These are phyloP conservation scores for Globisporangium yorkense DNA, from an alignment of 352 stramenopile species.

Conservation along the genomic window DNA sequence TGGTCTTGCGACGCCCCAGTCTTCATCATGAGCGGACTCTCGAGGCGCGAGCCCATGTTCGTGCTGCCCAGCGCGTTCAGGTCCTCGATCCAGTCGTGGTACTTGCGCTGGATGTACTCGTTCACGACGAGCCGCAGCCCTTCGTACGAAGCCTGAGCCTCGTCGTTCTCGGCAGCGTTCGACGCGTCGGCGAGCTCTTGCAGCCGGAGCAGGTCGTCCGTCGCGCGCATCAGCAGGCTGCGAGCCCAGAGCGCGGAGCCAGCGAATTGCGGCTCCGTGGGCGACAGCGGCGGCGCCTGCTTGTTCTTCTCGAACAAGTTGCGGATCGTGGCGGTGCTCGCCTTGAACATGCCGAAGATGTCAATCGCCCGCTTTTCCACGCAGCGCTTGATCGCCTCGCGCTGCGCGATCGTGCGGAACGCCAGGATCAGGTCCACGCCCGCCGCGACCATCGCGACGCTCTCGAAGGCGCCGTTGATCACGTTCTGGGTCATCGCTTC, in stretches of 20 bases:
- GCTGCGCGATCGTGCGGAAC: constrained; percentile 91
- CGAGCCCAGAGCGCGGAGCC: constrained; percentile 91
- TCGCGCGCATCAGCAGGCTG: constrained; percentile 74
- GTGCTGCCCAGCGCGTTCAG: constrained; percentile 71
- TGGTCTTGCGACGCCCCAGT: constrained; percentile 21
- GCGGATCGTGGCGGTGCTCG: constrained; percentile 62
- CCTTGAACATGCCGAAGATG: constrained; percentile 90
- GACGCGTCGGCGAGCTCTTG: constrained; percentile 66
- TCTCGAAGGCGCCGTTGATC: constrained; percentile 94
- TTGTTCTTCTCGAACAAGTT: constrained; percentile 93
- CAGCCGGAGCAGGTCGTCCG: constrained; percentile 68
- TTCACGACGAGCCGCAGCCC: constrained; percentile 79
- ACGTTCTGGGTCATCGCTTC: constrained; percentile 96
- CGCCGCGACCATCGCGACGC: constrained; percentile 80
- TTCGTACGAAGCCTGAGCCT: constrained; percentile 70
- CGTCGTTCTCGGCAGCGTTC: constrained; percentile 71
- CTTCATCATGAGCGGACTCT: constrained; percentile 87
- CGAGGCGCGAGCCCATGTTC: constrained; percentile 74
- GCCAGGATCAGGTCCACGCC: constrained; percentile 91
- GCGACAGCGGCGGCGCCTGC: constrained; percentile 66
- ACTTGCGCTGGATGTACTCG: constrained; percentile 88
- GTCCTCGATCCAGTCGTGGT: constrained; percentile 88
- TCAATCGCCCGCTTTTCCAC: constrained; percentile 92
- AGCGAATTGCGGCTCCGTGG: constrained; percentile 90
- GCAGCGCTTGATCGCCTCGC: constrained; percentile 90